Evolutionary conservation across 257 asterid species (phyloP), one percentile per base, ranked within the genome.

Genomic region (Agastache rugosa): DNA sequence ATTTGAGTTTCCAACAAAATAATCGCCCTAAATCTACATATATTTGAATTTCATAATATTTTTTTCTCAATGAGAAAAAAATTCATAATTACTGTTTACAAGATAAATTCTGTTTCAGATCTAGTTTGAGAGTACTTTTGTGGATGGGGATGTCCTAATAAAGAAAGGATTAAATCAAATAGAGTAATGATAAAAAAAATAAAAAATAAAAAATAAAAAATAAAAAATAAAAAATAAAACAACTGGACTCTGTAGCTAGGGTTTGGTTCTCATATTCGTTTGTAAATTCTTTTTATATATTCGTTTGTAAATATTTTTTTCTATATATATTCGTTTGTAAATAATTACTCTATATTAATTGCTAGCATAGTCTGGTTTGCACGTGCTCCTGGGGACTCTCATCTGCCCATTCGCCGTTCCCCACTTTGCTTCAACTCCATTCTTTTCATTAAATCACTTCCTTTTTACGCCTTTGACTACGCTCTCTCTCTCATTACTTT

Each of bases 341-440:
- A 12, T 47, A 14, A 47, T 47, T 5, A n/a, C 2, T 29, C 5
- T 17, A n/a, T 50, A n/a, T 19, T 8, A 39, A 39, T 39, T 39
- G 44, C 11, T 8, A 39, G 12, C 9, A 54, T 54, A 62, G 82
- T 71, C 80, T 80, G 77, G 44, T 50, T 41, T 56, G 76, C 94
- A 88, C 90, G 90, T 90, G 94, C 89, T 79, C 79, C 83, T 82
- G 85, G 85, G 88, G 78, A 80, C 88, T 76, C 74, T 55, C 82
- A 69, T 77, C 35, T 61, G 50, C 61, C 64, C 55, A 58, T 35
- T 55, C 75, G 20, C 83, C 80, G 41, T 70, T 73, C 83, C 78
- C 71, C 78, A 44, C 82, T 66, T 74, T 81, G 60, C 84, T 85
- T 84, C 87, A 78, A 81, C 80, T 78, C 90, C 80, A 72, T 79